A percentile compares a stretch with the other conserved stretches of the same genome.
Conservation (phyloP, 2,329 filamentous ascomycete genomes). For the Myriosclerotinia scirpicola region DNA sequence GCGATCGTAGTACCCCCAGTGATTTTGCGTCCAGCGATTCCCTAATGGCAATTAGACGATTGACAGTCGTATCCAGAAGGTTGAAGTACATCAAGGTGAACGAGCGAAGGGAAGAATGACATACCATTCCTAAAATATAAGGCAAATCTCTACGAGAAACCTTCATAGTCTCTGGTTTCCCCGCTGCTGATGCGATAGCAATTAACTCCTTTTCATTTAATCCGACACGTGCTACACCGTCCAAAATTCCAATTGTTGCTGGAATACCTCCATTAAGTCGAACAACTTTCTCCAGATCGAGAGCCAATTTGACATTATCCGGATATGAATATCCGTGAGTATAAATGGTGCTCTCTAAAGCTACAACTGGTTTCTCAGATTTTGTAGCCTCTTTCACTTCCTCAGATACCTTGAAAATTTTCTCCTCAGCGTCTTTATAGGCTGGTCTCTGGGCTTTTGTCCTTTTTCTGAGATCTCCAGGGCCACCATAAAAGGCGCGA, state of each 20-base stretch:
- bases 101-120: constrained; percentile 33
- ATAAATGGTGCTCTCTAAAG: constrained; percentile 94
- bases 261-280: constrained; percentile 79
- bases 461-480: not conserved
- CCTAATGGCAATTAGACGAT: constrained; percentile 45
- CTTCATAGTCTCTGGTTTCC: constrained; percentile 70
- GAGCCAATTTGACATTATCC: constrained; percentile 70
- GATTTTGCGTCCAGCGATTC: constrained; percentile 63
- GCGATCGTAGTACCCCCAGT: constrained; percentile 93
- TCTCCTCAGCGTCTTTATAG: not conserved
- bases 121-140: constrained; percentile 74
- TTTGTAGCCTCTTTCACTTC: constrained; percentile 78
- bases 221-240: constrained; percentile 80
- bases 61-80: not conserved
- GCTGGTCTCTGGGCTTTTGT: not conserved
- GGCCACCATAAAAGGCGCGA: not conserved
- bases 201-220: constrained; percentile 70
- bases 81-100: constrained; percentile 1
- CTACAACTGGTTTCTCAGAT: constrained; percentile 78
- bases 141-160: constrained; percentile 85
- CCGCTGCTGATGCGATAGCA: constrained; percentile 64
- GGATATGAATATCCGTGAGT: constrained; percentile 85
- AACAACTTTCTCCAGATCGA: constrained; percentile 76
- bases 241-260: constrained; percentile 85
- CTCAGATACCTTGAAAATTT: constrained; percentile 15